Evolutionary conservation across 2,329 filamentous ascomycete species (phyloP).

Genomic region (Ophiostoma ips): DNA sequence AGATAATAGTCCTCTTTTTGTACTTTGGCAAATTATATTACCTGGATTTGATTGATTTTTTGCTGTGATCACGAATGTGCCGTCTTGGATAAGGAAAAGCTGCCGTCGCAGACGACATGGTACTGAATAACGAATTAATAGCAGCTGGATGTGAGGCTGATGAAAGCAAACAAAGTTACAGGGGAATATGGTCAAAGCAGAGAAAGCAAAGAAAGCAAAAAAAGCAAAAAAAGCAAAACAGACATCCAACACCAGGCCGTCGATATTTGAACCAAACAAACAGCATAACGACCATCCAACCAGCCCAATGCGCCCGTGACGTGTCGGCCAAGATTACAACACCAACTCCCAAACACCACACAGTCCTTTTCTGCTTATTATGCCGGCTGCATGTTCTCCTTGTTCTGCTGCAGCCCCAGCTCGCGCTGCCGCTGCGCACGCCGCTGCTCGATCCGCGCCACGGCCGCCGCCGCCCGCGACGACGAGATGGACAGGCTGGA

Average conservation of each 20-base stretch:
- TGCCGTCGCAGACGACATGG: too few species aligned
- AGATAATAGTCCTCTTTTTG: too few species aligned
- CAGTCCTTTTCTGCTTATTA: neutral
- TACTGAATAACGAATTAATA: neutral
- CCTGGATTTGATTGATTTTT: too few species aligned
- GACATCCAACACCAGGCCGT: neutral
- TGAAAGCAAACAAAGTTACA: neutral
- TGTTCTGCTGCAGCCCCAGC: slow-evolving; percentile 22
- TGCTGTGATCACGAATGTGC: too few species aligned
- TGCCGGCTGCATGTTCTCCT: slow-evolving; percentile 37
- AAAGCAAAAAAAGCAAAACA: neutral
- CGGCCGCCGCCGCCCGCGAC: slow-evolving; percentile 38
- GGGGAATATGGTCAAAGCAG: neutral
- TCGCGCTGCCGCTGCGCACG: slow-evolving; percentile 31
- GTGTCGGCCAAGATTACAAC: too few species aligned
- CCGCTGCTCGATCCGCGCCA: slow-evolving; percentile 40
- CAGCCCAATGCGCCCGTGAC: neutral
- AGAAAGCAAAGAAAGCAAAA: neutral
- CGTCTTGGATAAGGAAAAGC: too few species aligned
- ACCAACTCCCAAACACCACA: neutral
- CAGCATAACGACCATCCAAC: too few species aligned
- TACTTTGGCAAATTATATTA: too few species aligned
- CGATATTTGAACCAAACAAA: too few species aligned
- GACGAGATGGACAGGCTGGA: slow-evolving; percentile 32
- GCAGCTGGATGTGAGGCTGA: neutral